Evolutionary conservation across 1,139 yeast species (phyloP).

Genomic region (Candida tetrigidarum): DNA sequence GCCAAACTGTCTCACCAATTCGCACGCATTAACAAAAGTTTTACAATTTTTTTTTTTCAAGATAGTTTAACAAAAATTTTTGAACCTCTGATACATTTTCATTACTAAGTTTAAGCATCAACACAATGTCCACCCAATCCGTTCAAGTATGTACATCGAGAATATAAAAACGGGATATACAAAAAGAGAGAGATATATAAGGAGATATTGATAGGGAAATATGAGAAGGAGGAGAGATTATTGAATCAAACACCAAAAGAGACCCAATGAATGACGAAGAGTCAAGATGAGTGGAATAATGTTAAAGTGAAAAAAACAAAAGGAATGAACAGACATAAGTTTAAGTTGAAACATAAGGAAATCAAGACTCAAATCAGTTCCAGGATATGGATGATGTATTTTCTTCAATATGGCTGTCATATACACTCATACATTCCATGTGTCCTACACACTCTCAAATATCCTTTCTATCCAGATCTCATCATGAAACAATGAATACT

Average conservation of each 20-base stretch:
- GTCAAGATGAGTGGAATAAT: too few relatives aligned
- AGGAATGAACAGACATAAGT: neutral
- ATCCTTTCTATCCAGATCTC: too few relatives aligned
- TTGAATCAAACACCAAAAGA: too few relatives aligned
- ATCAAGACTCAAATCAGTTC: neutral
- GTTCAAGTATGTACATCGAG: constrained; percentile 62
- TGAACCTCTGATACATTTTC: constrained; percentile 9
- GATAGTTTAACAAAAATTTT: constrained; percentile 6
- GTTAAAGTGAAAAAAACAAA: neutral
- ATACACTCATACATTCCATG: too few relatives aligned
- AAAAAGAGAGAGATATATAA: neutral
- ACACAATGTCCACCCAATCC: constrained; percentile 63
- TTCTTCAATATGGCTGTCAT: neutral
- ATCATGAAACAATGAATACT: constrained; percentile 24
- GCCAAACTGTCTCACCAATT: neutral
- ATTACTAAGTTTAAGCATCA: constrained; percentile 11
- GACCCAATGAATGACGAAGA: too few relatives aligned
- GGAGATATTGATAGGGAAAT: neutral
- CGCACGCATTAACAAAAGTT: constrained; percentile 7
- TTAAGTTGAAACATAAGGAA: neutral
- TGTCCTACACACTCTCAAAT: too few relatives aligned
- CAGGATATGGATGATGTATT: too few relatives aligned
- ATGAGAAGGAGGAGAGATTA: neutral
- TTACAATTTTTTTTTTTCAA: constrained; percentile 7
- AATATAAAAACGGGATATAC: constrained; percentile 9